phyloP scores from a whole-genome alignment of 2,329 filamentous ascomycete species.

The Nemania sp. region DNA sequence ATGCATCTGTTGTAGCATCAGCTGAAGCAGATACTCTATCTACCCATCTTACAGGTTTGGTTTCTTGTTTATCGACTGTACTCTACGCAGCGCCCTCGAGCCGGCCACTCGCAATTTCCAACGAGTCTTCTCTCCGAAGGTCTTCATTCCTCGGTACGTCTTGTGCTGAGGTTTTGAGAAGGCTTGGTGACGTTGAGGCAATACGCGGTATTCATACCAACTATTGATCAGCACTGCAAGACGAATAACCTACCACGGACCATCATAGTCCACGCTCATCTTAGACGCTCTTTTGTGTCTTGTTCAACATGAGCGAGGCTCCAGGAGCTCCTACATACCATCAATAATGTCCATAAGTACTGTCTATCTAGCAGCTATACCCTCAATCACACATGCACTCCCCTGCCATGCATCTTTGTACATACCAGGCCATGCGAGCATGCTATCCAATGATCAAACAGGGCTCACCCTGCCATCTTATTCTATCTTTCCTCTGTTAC shows the following conservation, averaged over 20 bases:
- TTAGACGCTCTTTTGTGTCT: constrained; percentile 32
- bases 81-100: constrained; percentile 31
- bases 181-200: constrained; percentile 34
- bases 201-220: constrained; percentile 29
- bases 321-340: constrained; percentile 54
- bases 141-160: constrained; percentile 40
- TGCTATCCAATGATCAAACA: no score
- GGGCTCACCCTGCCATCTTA: no score
- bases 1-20: no score
- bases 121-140: constrained; percentile 40
- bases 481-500: no score
- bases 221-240: constrained; percentile 44
- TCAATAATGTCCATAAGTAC: no score
- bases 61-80: background rate
- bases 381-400: no score
- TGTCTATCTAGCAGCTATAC: no score
- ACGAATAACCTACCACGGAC: constrained; percentile 44
- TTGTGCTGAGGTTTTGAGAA: constrained; percentile 41
- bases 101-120: constrained; percentile 36
- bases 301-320: constrained; percentile 53
- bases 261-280: constrained; percentile 59
- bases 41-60: no score
- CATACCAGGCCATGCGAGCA: no score
- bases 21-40: no score
- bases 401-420: no score